phyloP scores from a whole-genome alignment of 2,329 filamentous ascomycete genomes.

The Alternaria novae-zelandiae region DNA sequence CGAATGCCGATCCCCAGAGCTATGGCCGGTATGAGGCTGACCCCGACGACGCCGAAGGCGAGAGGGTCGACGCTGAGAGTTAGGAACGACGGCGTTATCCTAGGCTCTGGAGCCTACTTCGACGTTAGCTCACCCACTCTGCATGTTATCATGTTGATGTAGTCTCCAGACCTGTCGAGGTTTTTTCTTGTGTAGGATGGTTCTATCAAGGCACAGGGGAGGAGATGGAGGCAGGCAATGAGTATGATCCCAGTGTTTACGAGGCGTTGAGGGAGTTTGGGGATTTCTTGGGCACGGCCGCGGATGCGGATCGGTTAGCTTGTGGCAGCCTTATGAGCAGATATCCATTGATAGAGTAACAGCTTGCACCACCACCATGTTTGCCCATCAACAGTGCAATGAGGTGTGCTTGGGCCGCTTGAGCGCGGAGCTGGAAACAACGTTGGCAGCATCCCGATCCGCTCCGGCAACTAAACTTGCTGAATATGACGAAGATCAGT shows the following conservation, averaged over 20 bases:
- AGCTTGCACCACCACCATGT: constrained; percentile 3
- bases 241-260: background rate
- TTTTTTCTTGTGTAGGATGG: background rate
- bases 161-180: background rate
- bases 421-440: background rate
- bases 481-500: constrained; percentile 3
- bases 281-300: constrained; percentile 42
- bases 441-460: constrained; percentile 6
- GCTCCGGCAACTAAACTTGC: constrained; percentile 4
- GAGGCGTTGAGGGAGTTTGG: constrained; percentile 17
- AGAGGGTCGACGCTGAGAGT: constrained; percentile 48
- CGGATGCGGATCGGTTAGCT: constrained; percentile 44
- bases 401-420: background rate
- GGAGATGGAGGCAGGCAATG: background rate
- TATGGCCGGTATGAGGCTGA: constrained; percentile 48
- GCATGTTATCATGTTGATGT: background rate
- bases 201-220: background rate
- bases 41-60: constrained; percentile 50
- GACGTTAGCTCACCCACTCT: background rate
- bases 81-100: constrained; percentile 7
- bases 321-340: constrained; percentile 34
- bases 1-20: constrained; percentile 46
- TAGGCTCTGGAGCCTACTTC: background rate
- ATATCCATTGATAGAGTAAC: constrained; percentile 15
- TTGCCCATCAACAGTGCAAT: background rate